Evolutionary conservation across 768 basidiomycete genomes (phyloP).

Genomic region (Rhizopogon rudus): DNA sequence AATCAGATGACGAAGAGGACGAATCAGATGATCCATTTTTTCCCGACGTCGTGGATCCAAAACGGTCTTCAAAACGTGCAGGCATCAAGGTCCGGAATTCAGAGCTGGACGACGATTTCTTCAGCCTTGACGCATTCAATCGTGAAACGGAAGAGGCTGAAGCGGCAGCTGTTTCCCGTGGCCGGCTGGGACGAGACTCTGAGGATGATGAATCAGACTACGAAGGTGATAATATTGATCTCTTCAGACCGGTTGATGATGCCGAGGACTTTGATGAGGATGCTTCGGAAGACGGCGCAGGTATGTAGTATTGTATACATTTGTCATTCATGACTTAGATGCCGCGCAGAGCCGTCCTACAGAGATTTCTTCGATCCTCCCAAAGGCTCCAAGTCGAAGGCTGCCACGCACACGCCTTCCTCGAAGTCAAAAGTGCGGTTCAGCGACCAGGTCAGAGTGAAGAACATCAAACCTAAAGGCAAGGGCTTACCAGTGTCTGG

Average conservation of each 20-base stretch:
- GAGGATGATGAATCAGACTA: constrained; percentile 46
- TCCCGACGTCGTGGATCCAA: constrained; percentile 20
- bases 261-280: constrained; percentile 37
- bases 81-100: constrained; percentile 23
- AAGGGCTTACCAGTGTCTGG: constrained; percentile 53
- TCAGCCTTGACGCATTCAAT: constrained; percentile 85
- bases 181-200: constrained; percentile 46
- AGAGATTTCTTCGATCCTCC: constrained; percentile 80
- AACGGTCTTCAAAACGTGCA: constrained; percentile 17
- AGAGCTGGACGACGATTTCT: constrained; percentile 86
- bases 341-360: constrained; percentile 56
- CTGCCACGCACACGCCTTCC: constrained; percentile 7
- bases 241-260: constrained; percentile 59
- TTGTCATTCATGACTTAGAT: constrained; percentile 2
- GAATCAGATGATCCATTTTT: constrained; percentile 25
- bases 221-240: constrained; percentile 46
- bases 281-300: constrained; percentile 36
- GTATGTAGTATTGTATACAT: constrained; percentile 27
- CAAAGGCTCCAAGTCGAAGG: constrained; percentile 15
- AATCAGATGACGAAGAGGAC: constrained; percentile 32
- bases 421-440: constrained; percentile 58
- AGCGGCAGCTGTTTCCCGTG: constrained; percentile 54
- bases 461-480: constrained; percentile 70
- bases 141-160: constrained; percentile 78
- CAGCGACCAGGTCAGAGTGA: constrained; percentile 75